Evolutionary conservation across 495 filamentous ascomycete species (phyloP).

Genomic region (Amphirosellinia nigrospora): DNA sequence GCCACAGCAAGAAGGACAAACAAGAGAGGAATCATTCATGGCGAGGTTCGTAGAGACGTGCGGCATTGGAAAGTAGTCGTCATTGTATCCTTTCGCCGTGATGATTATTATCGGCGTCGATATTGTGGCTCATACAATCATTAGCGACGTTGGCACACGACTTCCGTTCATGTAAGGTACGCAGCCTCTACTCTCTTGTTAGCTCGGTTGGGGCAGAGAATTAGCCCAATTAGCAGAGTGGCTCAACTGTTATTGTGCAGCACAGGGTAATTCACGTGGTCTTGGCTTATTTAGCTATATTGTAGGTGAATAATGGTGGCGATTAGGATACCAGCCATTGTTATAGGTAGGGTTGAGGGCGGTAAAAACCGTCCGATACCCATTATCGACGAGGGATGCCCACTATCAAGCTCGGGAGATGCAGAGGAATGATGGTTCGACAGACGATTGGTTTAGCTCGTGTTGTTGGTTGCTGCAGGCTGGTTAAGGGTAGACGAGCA

Average conservation of each 20-base stretch:
- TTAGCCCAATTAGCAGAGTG: neutral
- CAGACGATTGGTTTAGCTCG: neutral
- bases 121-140: slow-evolving; percentile 1
- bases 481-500: neutral
- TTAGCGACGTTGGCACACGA: slow-evolving; percentile 19
- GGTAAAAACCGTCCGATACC: neutral
- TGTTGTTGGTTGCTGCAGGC: neutral
- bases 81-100: neutral
- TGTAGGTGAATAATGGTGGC: neutral
- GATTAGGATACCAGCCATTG: neutral
- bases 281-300: neutral
- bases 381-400: neutral
- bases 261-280: neutral
- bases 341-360: slow-evolving; percentile 1
- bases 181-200: neutral
- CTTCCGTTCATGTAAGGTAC: slow-evolving; percentile 14
- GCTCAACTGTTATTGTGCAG: neutral
- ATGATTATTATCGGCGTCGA: slow-evolving; percentile 5
- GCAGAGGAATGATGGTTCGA: neutral
- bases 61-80: neutral
- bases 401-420: neutral
- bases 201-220: neutral
- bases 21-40: neutral
- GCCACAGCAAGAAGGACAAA: neutral
- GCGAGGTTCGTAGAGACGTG: neutral